Base-by-base conservation (phyloP, 2,329 filamentous ascomycete genomes). In the Claviceps humidiphila region DNA sequence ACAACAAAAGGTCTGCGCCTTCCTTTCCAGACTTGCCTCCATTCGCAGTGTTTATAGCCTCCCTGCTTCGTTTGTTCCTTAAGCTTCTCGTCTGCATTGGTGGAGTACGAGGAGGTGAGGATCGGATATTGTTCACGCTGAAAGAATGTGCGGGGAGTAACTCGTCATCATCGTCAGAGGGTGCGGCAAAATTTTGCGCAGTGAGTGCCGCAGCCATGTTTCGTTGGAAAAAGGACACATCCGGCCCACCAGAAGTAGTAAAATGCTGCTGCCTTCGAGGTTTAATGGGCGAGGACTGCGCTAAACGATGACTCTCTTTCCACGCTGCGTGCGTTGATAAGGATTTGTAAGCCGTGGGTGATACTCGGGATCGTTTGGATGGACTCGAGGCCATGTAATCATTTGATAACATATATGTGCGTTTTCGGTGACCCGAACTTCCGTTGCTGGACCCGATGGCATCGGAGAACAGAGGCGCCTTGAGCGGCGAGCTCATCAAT, bases 31-130 rank as follows among this genome's bases (percentile, higher is more conserved):
- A 69, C 63, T 84, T 84, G 55, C 78, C 75, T 47, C 70, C 73
- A 50, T 73, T 64, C 54, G 68, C 52, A 60, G 63, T 66, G 59
- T 61, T 61, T 53, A 65, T 66, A 58, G 72, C 74, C 52, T 75
- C 75, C 57, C 71, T 76, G 65, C 64, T 74, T 53, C 71, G 74
- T 56, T 71, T 70, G 57, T 68, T 68, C 53, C 69, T 55, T 59
- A 77, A 65, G 60, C 69, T 65, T 60, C 77, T 73, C 64, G 66
- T 75, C 51, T 79, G 76, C 74, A 80, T 80, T 30, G 85, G 86
- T n/a, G 88, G 88, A 48, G 89, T 94, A 54, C 83, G 81, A 40
- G 89, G 89, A 40, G 89, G 89, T 13, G 90, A 95, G n/a, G 87
- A 88, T 47, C 75, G 79, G 51, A 82, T 71, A 60, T 80, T 75